A percentile compares a stretch with the other conserved stretches of the same genome.
phyloP scores from a whole-genome alignment of 306 rosid species.

The Amphicarpaea edgeworthii region DNA sequence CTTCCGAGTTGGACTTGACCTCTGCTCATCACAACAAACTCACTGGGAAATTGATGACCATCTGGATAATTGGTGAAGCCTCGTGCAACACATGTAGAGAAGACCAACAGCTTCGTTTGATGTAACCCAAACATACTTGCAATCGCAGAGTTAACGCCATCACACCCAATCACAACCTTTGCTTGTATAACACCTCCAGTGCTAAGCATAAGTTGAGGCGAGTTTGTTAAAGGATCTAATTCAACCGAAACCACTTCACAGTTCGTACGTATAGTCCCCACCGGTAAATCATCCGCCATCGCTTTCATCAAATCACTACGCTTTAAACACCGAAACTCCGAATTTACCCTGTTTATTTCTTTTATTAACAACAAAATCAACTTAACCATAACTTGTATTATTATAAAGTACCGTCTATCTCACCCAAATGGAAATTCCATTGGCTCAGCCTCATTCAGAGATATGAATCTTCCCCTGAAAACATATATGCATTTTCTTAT shows the following conservation, averaged over 20 bases:
- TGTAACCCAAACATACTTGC: slow-evolving; percentile 52
- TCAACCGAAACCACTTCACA: slow-evolving; percentile 52
- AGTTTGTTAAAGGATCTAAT: slow-evolving; percentile 45
- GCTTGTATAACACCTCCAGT: slow-evolving; percentile 54
- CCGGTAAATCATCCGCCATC: slow-evolving; percentile 56
- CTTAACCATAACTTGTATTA: background rate
- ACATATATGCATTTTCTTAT: background rate
- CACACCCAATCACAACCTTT: slow-evolving; percentile 68
- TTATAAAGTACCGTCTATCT: slow-evolving; percentile 2
- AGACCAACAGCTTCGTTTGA: slow-evolving; percentile 7
- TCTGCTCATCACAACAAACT: slow-evolving; percentile 40
- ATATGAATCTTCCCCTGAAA: slow-evolving; percentile 43
- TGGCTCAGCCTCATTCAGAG: slow-evolving; percentile 15
- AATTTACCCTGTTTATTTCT: slow-evolving; percentile 9
- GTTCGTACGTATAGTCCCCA: slow-evolving; percentile 52
- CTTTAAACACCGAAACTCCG: slow-evolving; percentile 58
- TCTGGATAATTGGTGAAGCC: slow-evolving; percentile 62
- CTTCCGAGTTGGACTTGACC: slow-evolving; percentile 55
- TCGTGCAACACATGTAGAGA: slow-evolving; percentile 48
- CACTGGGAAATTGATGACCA: slow-evolving; percentile 53
- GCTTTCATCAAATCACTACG: slow-evolving; percentile 57
- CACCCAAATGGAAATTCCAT: slow-evolving; percentile 49
- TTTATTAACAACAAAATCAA: background rate
- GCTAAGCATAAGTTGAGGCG: slow-evolving; percentile 49
- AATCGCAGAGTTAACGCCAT: slow-evolving; percentile 60